Evolutionary conservation across 2,329 filamentous ascomycete genomes (phyloP).

Genomic region (Fusarium nisikadoi): DNA sequence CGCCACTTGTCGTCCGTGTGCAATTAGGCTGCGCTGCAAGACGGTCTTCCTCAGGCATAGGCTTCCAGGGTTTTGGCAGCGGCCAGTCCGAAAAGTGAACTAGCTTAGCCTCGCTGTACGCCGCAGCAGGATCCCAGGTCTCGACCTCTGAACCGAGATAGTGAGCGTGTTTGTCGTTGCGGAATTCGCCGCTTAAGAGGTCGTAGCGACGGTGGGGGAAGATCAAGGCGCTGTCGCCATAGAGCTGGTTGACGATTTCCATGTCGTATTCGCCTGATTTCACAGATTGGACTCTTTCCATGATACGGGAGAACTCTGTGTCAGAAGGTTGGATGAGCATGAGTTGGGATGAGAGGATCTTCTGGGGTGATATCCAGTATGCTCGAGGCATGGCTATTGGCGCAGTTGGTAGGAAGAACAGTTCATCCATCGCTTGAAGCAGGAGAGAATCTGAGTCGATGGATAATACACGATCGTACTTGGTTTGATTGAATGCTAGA

Average conservation of each 20-base stretch:
- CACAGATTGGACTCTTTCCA: constrained; percentile 40
- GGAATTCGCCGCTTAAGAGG: constrained; percentile 71
- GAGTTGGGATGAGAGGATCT: constrained; percentile 67
- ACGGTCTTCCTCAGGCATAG: constrained; percentile 8
- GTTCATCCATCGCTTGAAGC: constrained; percentile 72
- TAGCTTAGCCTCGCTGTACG: constrained; percentile 69
- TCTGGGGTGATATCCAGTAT: constrained; percentile 72
- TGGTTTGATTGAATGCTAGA: constrained; percentile 73
- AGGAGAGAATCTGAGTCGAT: constrained; percentile 72
- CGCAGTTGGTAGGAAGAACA: constrained; percentile 72
- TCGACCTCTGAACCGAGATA: constrained; percentile 58
- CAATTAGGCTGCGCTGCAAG: constrained; percentile 36
- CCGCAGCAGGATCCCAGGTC: constrained; percentile 65
- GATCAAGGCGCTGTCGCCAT: constrained; percentile 66
- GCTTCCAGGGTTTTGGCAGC: constrained; percentile 68
- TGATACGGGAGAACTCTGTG: constrained; percentile 57
- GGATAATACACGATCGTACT: constrained; percentile 63
- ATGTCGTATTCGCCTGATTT: constrained; percentile 66
- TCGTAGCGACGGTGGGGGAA: constrained; percentile 72
- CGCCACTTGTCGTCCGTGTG: constrained; percentile 61
- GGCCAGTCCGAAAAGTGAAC: constrained; percentile 80
- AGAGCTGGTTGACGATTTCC: constrained; percentile 74
- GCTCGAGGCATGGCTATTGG: constrained; percentile 75
- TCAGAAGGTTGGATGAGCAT: constrained; percentile 68
- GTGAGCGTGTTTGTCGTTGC: constrained; percentile 57